A percentile compares a stretch with the other conserved stretches of the same genome.
Evolutionary conservation across 2,329 filamentous ascomycete species (phyloP).

Genomic region (Trichophyton verrucosum): DNA sequence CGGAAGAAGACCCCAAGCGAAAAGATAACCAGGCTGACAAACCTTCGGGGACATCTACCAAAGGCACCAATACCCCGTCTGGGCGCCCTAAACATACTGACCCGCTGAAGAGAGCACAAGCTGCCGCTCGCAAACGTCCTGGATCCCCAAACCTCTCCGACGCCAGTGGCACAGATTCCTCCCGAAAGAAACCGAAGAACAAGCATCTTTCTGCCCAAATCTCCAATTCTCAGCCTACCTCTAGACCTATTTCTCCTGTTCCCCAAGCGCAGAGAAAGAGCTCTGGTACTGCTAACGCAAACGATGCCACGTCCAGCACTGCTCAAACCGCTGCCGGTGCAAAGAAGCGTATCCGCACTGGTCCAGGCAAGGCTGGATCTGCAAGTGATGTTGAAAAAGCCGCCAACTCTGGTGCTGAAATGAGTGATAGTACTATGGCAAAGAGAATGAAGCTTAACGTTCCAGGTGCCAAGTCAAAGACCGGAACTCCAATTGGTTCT

Average conservation of each 20-base stretch:
- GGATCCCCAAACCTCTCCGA: slow-evolving; percentile 82
- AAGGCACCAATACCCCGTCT: slow-evolving; percentile 57
- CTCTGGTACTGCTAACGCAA: neutral
- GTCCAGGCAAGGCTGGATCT: slow-evolving; percentile 31
- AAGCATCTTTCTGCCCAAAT: slow-evolving; percentile 39
- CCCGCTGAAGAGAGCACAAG: slow-evolving; percentile 38
- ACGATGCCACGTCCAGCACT: slow-evolving; percentile 3
- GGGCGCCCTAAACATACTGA: slow-evolving; percentile 44
- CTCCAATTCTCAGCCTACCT: slow-evolving; percentile 11
- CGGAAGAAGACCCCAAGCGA: slow-evolving; percentile 45
- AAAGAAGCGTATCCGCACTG: slow-evolving; percentile 39
- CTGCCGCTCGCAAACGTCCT: slow-evolving; percentile 59
- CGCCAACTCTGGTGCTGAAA: slow-evolving; percentile 36
- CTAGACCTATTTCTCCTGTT: slow-evolving; percentile 40
- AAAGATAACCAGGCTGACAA: slow-evolving; percentile 39
- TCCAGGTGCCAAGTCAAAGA: slow-evolving; percentile 25
- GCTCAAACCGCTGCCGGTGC: slow-evolving; percentile 33
- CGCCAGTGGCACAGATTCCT: slow-evolving; percentile 80
- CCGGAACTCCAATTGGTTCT: slow-evolving; percentile 37
- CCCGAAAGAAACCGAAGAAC: slow-evolving; percentile 66
- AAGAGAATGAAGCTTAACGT: slow-evolving; percentile 40
- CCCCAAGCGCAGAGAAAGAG: slow-evolving; percentile 16
- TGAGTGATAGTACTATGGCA: slow-evolving; percentile 33
- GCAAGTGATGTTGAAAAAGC: slow-evolving; percentile 46
- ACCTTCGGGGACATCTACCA: slow-evolving; percentile 46